Evolutionary conservation across 1,139 yeast species (phyloP), one percentile per base, ranked within the genome.

Genomic region (Yamadazyma epiphylla): DNA sequence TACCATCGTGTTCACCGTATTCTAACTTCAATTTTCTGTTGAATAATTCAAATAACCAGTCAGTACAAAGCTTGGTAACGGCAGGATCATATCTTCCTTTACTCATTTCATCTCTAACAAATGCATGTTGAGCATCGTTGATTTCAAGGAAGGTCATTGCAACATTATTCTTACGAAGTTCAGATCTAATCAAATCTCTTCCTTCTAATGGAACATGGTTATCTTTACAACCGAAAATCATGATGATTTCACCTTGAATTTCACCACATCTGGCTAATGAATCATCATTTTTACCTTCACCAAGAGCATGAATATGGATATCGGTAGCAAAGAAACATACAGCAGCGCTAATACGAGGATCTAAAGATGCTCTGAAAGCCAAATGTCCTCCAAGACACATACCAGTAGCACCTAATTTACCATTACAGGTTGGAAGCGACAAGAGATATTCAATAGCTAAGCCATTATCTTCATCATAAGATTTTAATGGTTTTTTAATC

Each of bases 381-480:
- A 83, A 63, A 50, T 84, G 94, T 2, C 94, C 94, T 13, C 94
- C 94, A 25, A 84, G 72, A 51, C 94, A 84, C 89, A 84, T 84
- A 15, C 94, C 94, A 2, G 91, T 81, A 30, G 89, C 81, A 17
- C 94, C 94, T 42, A 82, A 71, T 38, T 69, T 74, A 26, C 91
- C 91, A 41, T 74, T 80, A 51, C 85, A 83, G 3, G 86, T 80
- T 2, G 70, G 63, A 39, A 83, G 62, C 3, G 70, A 49, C 31
- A 55, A 53, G 39, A 84, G 64, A 46, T 80, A 77, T 46, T 81
- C 87, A 45, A 83, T 66, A 15, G 86, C 68, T 38, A 83, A 58
- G 28, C 58, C 64, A 46, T 72, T 77, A 53, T 84, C 94, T 51
- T 83, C 94, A 46, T 84, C 94, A 49, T 84, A 84, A 3, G 88